Conservation (phyloP, 2,329 filamentous ascomycete species). For the Sporothrix humicola region DNA sequence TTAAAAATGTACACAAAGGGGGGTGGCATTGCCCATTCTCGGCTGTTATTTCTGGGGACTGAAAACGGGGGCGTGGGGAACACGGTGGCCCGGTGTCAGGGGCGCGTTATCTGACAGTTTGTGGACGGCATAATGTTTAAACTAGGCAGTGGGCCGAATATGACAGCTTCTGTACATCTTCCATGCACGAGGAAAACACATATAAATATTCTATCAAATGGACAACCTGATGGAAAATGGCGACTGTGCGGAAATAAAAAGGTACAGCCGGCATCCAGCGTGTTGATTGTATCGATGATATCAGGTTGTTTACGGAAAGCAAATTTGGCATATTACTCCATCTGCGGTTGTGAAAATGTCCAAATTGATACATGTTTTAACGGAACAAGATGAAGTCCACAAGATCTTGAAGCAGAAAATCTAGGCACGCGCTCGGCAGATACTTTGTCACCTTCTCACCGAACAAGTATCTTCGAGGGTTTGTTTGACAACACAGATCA, state of each 20-base stretch:
- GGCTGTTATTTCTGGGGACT: constrained; percentile 2
- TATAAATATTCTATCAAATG: background rate
- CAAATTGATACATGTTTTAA: background rate
- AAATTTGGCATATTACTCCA: background rate
- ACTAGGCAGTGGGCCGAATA: background rate
- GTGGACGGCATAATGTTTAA: constrained; percentile 14
- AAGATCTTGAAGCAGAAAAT: constrained; percentile 2
- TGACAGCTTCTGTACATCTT: background rate
- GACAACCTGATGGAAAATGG: background rate
- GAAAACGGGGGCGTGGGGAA: constrained; percentile 11
- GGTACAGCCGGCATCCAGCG: too few species aligned
- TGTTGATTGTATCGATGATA: background rate
- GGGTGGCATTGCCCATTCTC: background rate
- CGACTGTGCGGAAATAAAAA: background rate
- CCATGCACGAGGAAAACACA: background rate
- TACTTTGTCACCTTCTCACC: background rate
- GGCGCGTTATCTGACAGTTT: constrained; percentile 1
- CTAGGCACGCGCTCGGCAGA: background rate
- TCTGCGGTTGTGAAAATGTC: background rate
- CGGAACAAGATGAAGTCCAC: background rate
- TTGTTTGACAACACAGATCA: background rate
- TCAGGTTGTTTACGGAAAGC: background rate
- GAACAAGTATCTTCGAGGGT: background rate
- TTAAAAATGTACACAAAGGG: background rate
- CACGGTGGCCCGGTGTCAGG: constrained; percentile 14